A percentile compares a stretch with the other conserved stretches of the same genome.
Conservation (phyloP, 306 rosid species). For the Clitoria ternatea region DNA sequence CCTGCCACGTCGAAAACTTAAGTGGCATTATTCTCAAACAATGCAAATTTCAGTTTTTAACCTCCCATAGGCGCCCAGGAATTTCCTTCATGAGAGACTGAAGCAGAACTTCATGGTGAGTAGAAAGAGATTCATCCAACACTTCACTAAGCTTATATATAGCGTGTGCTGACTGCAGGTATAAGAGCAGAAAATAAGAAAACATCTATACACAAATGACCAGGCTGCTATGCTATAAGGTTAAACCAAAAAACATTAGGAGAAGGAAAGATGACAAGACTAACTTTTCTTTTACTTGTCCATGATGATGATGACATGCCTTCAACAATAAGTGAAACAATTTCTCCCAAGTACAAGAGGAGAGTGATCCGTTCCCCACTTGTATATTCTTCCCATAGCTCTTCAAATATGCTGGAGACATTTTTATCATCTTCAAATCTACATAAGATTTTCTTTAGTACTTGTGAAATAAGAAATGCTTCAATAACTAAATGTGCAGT, state of each 20-base stretch:
- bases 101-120: constrained; percentile 65
- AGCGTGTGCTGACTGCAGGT: constrained; percentile 82
- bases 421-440: constrained; percentile 85
- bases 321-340: constrained; percentile 72
- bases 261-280: constrained; percentile 18
- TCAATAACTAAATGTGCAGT: neutral
- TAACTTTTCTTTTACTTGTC: constrained; percentile 80
- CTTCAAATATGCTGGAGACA: constrained; percentile 77
- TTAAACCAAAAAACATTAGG: constrained; percentile 19
- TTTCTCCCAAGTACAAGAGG: constrained; percentile 74
- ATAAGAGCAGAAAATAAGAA: constrained; percentile 21
- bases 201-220: constrained; percentile 15
- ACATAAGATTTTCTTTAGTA: constrained; percentile 15
- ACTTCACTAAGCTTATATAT: constrained; percentile 85
- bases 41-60: constrained; percentile 24
- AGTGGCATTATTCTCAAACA: constrained; percentile 3
- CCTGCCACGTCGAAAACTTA: constrained; percentile 8
- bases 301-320: constrained; percentile 80
- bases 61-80: constrained; percentile 99
- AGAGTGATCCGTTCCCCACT: constrained; percentile 91
- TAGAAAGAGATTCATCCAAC: constrained; percentile 80
- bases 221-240: constrained; percentile 5
- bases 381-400: constrained; percentile 94
- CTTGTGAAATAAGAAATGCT: neutral
- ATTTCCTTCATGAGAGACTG: constrained; percentile 81